Base-by-base conservation (phyloP, 2,329 filamentous ascomycete species). In the Fusarium sp. region DNA sequence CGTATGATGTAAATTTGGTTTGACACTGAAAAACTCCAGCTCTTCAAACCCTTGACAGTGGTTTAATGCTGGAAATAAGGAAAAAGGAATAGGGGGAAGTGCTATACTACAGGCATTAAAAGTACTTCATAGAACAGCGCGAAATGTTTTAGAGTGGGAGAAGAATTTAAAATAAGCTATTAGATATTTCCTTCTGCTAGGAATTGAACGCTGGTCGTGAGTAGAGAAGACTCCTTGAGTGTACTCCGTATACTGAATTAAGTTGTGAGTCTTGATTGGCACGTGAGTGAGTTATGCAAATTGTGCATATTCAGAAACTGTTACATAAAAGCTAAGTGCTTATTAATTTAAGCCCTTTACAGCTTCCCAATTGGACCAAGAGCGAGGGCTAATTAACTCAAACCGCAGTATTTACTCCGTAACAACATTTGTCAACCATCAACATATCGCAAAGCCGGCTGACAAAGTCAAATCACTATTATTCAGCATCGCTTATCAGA, bases 11-110 rank as follows among this genome's bases (percentile, higher is more conserved):
- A 20, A 0, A 3, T 10, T 5, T 10, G 8, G 5, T 26, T 1
- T 4, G 1, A 9, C 6, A 0, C 0, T 15, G 6, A 32, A 8
- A 14, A 14, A 32, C 5, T 32, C 5, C 5, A 1, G 2, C 2
- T 13, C 5, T 32, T 2, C 30, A 32, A 32, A 5, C 1, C 1
- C 1, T 0, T 32, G 13, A 14, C 32, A 5, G 0, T 10, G 17
- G 14, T 11, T 44, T 1, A 4, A 12, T 8, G 15, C 20, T 0
- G 2, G 0, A 14, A 14, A 10, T 3, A 26, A 0, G 2, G 0
- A 20, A 14, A 4, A 14, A 14, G 13, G 5, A 7, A 20, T n/a
- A 20, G 4, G 4, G 3, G 12, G 1, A 47, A 20, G 28, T 3
- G 5, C 26, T 0, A 47, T 8, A 28, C 3, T 15, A 10, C 8